phyloP scores from a whole-genome alignment of 2,329 filamentous ascomycete species.

The Pseudogymnoascus sp. region DNA sequence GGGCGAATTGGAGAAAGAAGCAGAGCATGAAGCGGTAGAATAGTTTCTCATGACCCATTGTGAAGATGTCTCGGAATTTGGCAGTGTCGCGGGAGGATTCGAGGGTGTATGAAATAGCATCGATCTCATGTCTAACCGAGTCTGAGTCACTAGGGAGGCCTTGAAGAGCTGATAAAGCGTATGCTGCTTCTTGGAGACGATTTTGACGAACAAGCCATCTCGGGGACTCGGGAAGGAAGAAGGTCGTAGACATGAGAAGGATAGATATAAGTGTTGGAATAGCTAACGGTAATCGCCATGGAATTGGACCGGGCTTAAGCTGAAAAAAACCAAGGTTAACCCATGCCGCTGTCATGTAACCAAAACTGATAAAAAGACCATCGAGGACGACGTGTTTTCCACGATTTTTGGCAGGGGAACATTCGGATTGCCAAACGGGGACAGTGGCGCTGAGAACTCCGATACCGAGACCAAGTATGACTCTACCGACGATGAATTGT shows the following conservation, averaged over 20 bases:
- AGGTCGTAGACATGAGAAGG: constrained; percentile 26
- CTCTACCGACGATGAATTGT: constrained; percentile 31
- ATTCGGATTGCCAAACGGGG: constrained; percentile 34
- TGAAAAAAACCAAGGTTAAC: constrained; percentile 44
- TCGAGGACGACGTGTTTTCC: constrained; percentile 52
- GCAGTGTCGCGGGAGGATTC: constrained; percentile 35
- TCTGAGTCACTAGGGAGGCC: constrained; percentile 32
- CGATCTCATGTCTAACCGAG: constrained; percentile 32
- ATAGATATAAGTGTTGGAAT: neutral
- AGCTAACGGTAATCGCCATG: neutral
- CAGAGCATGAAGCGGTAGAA: constrained; percentile 39
- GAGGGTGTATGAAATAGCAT: constrained; percentile 42
- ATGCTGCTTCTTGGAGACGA: neutral
- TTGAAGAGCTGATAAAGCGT: constrained; percentile 19
- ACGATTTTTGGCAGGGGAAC: constrained; percentile 33
- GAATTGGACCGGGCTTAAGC: constrained; percentile 23
- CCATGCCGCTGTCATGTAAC: constrained; percentile 53
- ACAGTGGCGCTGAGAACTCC: constrained; percentile 34
- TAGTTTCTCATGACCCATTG: constrained; percentile 44
- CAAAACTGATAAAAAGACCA: constrained; percentile 46
- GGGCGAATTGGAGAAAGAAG: neutral
- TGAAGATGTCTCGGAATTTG: constrained; percentile 39
- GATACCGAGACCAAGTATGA: constrained; percentile 30
- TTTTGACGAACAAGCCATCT: constrained; percentile 23
- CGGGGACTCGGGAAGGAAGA: constrained; percentile 52